These are phyloP conservation scores for Solanum aculeatissimum DNA, from an alignment of 305 asterid species.

Conservation along the genomic window DNA sequence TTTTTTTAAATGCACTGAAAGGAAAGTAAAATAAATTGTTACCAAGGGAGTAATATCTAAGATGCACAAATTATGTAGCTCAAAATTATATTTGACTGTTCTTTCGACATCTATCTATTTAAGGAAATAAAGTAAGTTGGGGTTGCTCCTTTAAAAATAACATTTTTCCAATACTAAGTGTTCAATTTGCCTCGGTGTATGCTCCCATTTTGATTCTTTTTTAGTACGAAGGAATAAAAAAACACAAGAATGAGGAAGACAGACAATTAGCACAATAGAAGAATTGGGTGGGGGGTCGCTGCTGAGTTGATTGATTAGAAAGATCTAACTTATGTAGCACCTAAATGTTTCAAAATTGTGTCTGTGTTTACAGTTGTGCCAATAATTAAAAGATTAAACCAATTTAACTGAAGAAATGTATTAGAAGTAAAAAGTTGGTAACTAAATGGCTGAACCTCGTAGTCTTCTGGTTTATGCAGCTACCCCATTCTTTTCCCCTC, in stretches of 20 bases:
- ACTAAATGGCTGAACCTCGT: neutral
- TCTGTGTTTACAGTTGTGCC: neutral
- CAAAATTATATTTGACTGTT: neutral
- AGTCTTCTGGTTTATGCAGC: neutral
- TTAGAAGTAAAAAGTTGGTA: neutral
- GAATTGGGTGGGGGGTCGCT: neutral
- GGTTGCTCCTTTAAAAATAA: neutral
- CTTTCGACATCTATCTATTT: neutral
- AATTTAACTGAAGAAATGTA: neutral
- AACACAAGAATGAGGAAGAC: neutral
- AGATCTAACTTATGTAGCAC: neutral
- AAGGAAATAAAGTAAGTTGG: neutral
- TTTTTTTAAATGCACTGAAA: too few species aligned
- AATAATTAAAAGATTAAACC: neutral
- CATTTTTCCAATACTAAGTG: neutral
- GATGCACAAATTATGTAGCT: neutral
- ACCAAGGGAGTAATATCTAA: neutral
- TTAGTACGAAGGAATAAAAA: neutral
- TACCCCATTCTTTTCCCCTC: neutral
- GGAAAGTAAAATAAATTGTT: too few species aligned
- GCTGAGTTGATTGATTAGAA: neutral
- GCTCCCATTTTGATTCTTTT: neutral
- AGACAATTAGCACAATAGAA: neutral
- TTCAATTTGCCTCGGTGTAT: neutral
- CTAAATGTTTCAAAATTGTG: neutral